Evolutionary conservation across 306 rosid species (phyloP), one percentile per base, ranked within the genome.

Genomic region (Biancaea sappan): DNA sequence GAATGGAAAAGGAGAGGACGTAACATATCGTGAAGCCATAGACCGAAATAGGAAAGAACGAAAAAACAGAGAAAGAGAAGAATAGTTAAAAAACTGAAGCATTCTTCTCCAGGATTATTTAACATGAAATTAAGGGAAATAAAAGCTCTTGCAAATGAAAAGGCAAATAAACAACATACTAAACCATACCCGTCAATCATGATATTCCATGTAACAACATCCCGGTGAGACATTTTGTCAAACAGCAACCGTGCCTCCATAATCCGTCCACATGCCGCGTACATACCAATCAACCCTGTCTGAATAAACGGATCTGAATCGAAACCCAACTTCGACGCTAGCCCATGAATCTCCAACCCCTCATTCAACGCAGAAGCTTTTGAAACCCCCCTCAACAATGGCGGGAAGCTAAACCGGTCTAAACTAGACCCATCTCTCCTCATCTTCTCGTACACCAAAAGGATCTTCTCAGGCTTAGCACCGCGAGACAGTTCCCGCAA

Each of bases 311-410:
- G 92, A 82, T 93, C 98, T 11, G 79, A 56, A 64, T 65, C 77
- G 18, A 89, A 93, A 4, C 98, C 96, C 66, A 86, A 61, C 89
- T 87, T 91, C 40, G 79, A 78, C 1, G 78, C 85, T 0, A 87
- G 66, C 22, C 97, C 96, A 58, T 93, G 97, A 85, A 91, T 85
- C 86, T 91, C 97, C 72, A 82, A 63, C 11, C 98, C 96, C 25
- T 71, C 57, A 26, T n/a, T 58, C 57, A 88, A 52, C 1, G 87
- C 87, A 14, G 79, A 73, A 31, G 75, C 80, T 75, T 83, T 85
- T 0, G 94, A 77, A 50, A 81, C 87, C 0, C 94, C 96, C 81
- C 85, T 91, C 64, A 94, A 65, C 52, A 89, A 64, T 3, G 96
- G 88, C 1, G 98, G 98, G 67, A 91, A 87, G 88, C 90, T 86